phyloP scores from a whole-genome alignment of 371 early-diverging fungal genomes.

The Fennellomyces sp. region DNA sequence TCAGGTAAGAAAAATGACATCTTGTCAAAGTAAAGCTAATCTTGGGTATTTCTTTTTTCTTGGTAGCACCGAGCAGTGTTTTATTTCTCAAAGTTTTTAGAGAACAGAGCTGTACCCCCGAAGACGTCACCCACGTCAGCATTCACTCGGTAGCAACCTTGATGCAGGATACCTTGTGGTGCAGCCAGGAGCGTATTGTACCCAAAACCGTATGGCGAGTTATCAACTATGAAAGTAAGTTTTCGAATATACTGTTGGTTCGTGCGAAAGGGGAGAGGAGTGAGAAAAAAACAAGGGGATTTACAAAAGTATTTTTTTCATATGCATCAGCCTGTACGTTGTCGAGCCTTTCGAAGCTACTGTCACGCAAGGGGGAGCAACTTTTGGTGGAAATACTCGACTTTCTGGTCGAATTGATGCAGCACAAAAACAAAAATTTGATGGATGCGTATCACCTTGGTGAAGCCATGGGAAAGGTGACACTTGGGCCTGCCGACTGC shows the following conservation, averaged over 20 bases:
- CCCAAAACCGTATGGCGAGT: conserved; percentile 44
- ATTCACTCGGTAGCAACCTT: conserved; percentile 53
- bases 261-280: neutral
- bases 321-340: conserved; percentile 38
- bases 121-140: conserved; percentile 34
- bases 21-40: neutral
- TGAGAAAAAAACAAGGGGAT: neutral
- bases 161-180: conserved; percentile 51
- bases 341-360: conserved; percentile 28
- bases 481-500: conserved; percentile 45
- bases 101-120: conserved; percentile 31
- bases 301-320: neutral
- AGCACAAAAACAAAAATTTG: conserved; percentile 38
- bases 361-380: conserved; percentile 29
- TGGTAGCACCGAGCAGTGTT: conserved; percentile 45
- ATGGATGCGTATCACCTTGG: conserved; percentile 47
- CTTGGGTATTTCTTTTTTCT: no score
- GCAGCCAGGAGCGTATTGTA: conserved; percentile 46
- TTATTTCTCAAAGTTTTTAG: conserved; percentile 43
- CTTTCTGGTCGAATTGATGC: conserved; percentile 44
- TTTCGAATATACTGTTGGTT: neutral
- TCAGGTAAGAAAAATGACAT: conserved; percentile 28
- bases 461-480: conserved; percentile 51
- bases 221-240: conserved; percentile 52
- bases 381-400: conserved; percentile 43